Base-by-base conservation (phyloP, 352 stramenopile genomes). In the Aphanomyces astaci region DNA sequence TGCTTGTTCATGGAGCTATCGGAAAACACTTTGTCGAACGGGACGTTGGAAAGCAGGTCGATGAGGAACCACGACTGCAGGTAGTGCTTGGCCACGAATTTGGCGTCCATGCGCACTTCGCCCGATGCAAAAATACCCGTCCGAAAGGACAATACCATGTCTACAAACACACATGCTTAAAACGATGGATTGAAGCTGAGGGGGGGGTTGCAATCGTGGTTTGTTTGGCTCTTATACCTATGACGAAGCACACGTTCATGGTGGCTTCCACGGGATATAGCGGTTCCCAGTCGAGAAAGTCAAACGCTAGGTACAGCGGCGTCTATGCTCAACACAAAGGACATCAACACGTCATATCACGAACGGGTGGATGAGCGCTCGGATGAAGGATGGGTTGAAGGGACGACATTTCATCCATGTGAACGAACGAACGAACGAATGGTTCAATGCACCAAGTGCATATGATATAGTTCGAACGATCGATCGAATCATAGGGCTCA, bases 61-160 rank as follows among this genome's bases (percentile, higher is more conserved):
- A 94, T 76, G 36, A 93, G 78, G 67, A 94, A 94, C 87, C 84
- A 96, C 4, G 78, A 78, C 62, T 66, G 77, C 2, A 96, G 71
- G 68, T 96, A 96, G 40, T 88, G 79, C 9, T 72, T 71, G 32
- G 86, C 72, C 17, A 92, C 82, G 56, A 73, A 66, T 9, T 75
- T 75, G 11, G 75, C 74, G 70, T 92, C 82, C 85, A 93, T 93
- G 32, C 93, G 77, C 39, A 94, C 79, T 55, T 92, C 84, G 39
- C 86, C 86, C 52, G 90, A 90, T 3, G 75, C 74, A 27, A 88
- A 83, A 24, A 89, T 82, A 45, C 81, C 87, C 33, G 86, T 95
- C 5, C 81, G 75, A 28, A 96, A 73, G 10, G 86, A 92, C 70
- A 94, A 75, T 5, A 86, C 66, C 78, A 95, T 89, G 74, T 94